Percentiles rank a stretch among this genome's conserved stretches.
Evolutionary conservation across 257 asterid genomes (phyloP).

Genomic region (Scutellaria baicalensis): DNA sequence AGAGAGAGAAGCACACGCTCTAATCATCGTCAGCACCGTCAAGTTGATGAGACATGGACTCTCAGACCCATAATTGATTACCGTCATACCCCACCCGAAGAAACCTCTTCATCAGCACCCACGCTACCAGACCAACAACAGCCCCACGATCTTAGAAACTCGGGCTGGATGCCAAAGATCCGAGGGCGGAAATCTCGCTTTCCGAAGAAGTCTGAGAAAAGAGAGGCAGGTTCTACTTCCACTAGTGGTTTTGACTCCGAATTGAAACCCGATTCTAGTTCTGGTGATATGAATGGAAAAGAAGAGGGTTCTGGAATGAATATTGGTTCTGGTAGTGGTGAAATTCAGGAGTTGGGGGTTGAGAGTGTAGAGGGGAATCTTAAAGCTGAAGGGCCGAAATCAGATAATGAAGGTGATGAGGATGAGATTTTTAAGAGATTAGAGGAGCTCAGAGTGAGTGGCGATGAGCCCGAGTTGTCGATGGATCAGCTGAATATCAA

Average conservation of each 20-base stretch:
- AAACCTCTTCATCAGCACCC: constrained; percentile 8
- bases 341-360: constrained; percentile 8
- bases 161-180: constrained; percentile 15
- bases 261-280: constrained; percentile 1
- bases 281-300: background rate
- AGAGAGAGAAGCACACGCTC: background rate
- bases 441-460: constrained; percentile 38
- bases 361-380: constrained; percentile 10
- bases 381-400: constrained; percentile 13
- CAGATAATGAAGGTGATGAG: constrained; percentile 11
- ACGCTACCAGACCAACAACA: constrained; percentile 4
- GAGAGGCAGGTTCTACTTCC: constrained; percentile 5
- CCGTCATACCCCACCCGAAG: background rate
- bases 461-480: constrained; percentile 39
- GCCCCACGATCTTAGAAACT: constrained; percentile 13
- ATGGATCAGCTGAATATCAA: constrained; percentile 48
- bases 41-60: constrained; percentile 8
- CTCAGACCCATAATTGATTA: constrained; percentile 11
- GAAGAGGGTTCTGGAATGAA: constrained; percentile 18
- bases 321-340: background rate
- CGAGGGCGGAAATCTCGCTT: constrained; percentile 14
- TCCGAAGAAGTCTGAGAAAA: constrained; percentile 15
- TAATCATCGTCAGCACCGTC: background rate
- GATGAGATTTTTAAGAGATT: constrained; percentile 40
- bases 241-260: constrained; percentile 1